Conservation (phyloP, 1,139 yeast genomes). For the Yamadazyma epiphylla region DNA sequence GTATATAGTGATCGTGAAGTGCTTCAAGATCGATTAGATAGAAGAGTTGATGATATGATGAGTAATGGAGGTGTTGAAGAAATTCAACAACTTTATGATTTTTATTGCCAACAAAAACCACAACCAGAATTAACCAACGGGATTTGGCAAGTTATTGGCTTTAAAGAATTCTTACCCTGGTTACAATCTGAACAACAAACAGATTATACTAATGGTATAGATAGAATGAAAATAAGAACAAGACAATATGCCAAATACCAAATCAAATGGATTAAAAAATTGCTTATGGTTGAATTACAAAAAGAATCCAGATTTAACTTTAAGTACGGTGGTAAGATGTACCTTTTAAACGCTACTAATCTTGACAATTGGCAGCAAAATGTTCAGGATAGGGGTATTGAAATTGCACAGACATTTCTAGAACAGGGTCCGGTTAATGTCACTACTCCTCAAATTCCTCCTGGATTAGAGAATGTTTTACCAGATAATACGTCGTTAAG, state of each 20-base stretch:
- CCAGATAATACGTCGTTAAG: conserved; percentile 19
- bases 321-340: conserved; percentile 60
- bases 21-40: conserved; percentile 63
- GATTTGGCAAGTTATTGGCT: conserved; percentile 94
- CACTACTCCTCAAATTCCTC: conserved; percentile 38
- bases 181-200: conserved; percentile 2
- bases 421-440: conserved; percentile 21
- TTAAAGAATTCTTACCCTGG: conserved; percentile 83
- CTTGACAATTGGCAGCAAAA: conserved; percentile 52
- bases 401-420: conserved; percentile 41
- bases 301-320: conserved; percentile 47
- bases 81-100: conserved; percentile 52
- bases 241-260: conserved; percentile 86
- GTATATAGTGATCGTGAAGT: conserved; percentile 64
- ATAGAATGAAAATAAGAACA: conserved; percentile 79
- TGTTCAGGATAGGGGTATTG: conserved; percentile 55
- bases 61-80: conserved; percentile 65
- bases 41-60: conserved; percentile 82
- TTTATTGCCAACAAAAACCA: conserved; percentile 26
- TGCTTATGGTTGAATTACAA: conserved; percentile 59
- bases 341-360: conserved; percentile 74
- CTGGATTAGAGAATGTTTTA: conserved; percentile 28
- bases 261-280: conserved; percentile 86
- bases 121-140: conserved; percentile 64
- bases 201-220: conserved; percentile 25